Evolutionary conservation across 2,329 filamentous ascomycete genomes (phyloP), one percentile per base, ranked within the genome.

Genomic region (Rasamsonia emersonii): DNA sequence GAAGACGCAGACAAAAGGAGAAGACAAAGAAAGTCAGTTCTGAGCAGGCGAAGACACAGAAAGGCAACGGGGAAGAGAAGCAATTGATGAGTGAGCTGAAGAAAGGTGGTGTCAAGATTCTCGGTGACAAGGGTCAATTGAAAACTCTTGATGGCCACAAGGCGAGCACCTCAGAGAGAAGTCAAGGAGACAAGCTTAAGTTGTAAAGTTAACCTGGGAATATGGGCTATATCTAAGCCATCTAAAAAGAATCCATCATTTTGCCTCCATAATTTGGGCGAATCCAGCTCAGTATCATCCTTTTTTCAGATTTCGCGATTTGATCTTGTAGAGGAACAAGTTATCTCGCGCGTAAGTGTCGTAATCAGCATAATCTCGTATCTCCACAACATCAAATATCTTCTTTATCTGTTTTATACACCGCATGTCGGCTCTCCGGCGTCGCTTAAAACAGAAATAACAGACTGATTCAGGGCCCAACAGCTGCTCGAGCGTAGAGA

Each of bases 391-490:
- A 9, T 61, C 46, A 49, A 86, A 86, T 20, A 65, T 58, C 59
- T 80, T 85, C 51, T 67, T 76, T 10, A 79, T 77, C 52, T 71
- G 71, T 56, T 80, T 82, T 52, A 86, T 69, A 50, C 86, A 86
- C 37, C 81, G 74, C 64, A 79, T 69, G 52, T 86, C 82, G 24
- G 82, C 91, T 38, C 85, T 73, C 51, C 91, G 76, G 45, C 91
- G 72, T 64, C 86, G 89, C 69, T 94, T 96, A 70, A 93, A 95
- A 65, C 89, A 94, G 62, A 98, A 96, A 58, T 81, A 80, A 56
- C 80, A 86, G 25, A 86, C 58, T 0, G 75, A 75, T 7, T 68
- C 54, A 3, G 69, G 71, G 10, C 74, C 71, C 42, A 94, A 68
- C 28, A 95, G 67, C 41, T 83, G 77, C 37, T 73, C 67, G 43